phyloP scores from a whole-genome alignment of 805 yeast genomes.

The Zygosaccharomyces siamensis region DNA sequence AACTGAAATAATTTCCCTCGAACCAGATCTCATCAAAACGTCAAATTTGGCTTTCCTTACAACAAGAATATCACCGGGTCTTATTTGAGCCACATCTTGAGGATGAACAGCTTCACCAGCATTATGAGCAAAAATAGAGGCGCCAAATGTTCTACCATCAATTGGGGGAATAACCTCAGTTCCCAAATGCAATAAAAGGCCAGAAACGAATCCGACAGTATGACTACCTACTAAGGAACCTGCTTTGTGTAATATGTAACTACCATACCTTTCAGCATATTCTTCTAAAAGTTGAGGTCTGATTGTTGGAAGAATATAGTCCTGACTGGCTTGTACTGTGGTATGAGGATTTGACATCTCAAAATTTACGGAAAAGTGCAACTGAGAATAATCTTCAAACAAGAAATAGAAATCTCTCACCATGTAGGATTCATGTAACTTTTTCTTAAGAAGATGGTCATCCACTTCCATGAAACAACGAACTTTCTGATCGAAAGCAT shows the following conservation, averaged over 20 bases:
- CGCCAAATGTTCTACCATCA: constrained; percentile 69
- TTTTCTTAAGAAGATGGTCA: constrained; percentile 46
- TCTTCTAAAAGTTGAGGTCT: constrained; percentile 46
- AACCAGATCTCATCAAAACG: constrained; percentile 48
- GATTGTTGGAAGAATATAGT: constrained; percentile 39
- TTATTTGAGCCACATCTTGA: constrained; percentile 54
- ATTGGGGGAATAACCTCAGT: constrained; percentile 49
- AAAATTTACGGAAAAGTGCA: constrained; percentile 53
- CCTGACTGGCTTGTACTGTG: constrained; percentile 39
- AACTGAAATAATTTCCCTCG: constrained; percentile 49
- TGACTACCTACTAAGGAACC: constrained; percentile 31
- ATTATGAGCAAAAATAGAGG: constrained; percentile 46
- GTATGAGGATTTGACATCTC: constrained; percentile 50
- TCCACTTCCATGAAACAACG: constrained; percentile 58
- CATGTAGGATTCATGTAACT: constrained; percentile 46
- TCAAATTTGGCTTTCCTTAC: constrained; percentile 71
- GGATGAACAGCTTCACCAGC: constrained; percentile 43
- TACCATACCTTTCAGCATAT: constrained; percentile 49
- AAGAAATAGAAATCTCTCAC: constrained; percentile 66
- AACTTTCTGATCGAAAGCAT: constrained; percentile 15
- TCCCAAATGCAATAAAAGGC: constrained; percentile 36
- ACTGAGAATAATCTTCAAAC: constrained; percentile 67
- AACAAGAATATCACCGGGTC: constrained; percentile 81
- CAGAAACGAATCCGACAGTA: constrained; percentile 30
- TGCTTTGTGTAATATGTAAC: constrained; percentile 45